Evolutionary conservation across 2,329 filamentous ascomycete species (phyloP).

Genomic region (Sclerotinia spermophila): DNA sequence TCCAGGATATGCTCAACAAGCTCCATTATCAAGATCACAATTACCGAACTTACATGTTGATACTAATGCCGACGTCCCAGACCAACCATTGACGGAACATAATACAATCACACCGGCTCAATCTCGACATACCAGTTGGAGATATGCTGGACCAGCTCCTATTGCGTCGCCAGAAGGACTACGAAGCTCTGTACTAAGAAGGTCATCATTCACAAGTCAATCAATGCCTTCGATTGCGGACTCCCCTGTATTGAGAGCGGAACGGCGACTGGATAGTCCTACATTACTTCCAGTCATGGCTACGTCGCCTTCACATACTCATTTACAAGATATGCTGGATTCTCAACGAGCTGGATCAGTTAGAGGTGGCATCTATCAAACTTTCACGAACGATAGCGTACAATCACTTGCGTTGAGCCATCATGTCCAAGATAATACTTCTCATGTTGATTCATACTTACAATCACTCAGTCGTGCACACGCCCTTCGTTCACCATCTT

Average conservation of each 20-base stretch:
- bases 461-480: constrained; percentile 29
- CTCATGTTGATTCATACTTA: constrained; percentile 33
- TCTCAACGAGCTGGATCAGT: constrained; percentile 51
- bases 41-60: constrained; percentile 20
- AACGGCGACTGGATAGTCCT: constrained; percentile 53
- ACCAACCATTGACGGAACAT: constrained; percentile 30
- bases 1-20: constrained; percentile 28
- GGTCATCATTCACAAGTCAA: constrained; percentile 50
- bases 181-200: constrained; percentile 40
- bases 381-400: constrained; percentile 55
- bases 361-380: constrained; percentile 53
- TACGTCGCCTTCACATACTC: constrained; percentile 49
- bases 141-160: constrained; percentile 49
- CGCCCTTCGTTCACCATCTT: constrained; percentile 32
- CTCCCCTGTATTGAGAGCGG: constrained; percentile 35
- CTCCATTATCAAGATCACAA: constrained; percentile 21
- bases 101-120: constrained; percentile 28
- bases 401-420: constrained; percentile 39
- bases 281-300: constrained; percentile 52
- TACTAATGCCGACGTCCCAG: constrained; percentile 32
- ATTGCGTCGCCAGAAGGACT: constrained; percentile 41
- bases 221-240: constrained; percentile 46
- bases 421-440: constrained; percentile 25
- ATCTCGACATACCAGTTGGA: constrained; percentile 46
- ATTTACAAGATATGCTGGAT: constrained; percentile 57